These are phyloP conservation scores for Saturnispora serradocipensis DNA, from an alignment of 805 yeast genomes.

Conservation along the genomic window DNA sequence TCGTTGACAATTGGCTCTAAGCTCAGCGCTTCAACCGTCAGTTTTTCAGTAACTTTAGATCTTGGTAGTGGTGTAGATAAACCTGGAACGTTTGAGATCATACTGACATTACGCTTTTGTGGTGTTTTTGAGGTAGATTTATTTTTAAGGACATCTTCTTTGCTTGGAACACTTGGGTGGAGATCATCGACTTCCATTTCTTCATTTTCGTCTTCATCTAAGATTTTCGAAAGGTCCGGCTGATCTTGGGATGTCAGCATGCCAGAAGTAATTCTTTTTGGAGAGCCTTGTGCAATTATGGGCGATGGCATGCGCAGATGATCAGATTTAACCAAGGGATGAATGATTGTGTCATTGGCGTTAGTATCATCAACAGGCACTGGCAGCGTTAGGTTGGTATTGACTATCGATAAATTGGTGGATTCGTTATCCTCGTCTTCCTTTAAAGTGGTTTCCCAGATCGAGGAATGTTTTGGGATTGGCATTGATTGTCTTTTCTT, in stretches of 20 bases:
- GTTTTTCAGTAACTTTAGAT: not conserved
- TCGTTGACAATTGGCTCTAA: not conserved
- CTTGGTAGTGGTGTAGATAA: slow-evolving; percentile 1
- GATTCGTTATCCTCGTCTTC: not conserved
- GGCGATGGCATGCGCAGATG: slow-evolving; percentile 24
- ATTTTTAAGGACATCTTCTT: slow-evolving; percentile 19
- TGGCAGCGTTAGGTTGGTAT: slow-evolving; percentile 9
- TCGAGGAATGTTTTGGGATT: slow-evolving; percentile 10
- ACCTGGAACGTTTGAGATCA: slow-evolving; percentile 6
- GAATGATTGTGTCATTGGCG: slow-evolving; percentile 12
- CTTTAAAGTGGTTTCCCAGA: slow-evolving; percentile 16
- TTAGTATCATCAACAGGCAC: slow-evolving; percentile 8
- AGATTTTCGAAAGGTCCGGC: slow-evolving; percentile 28
- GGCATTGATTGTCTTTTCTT: slow-evolving; percentile 23
- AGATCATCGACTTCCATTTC: slow-evolving; percentile 11
- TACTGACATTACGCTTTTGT: slow-evolving; percentile 15
- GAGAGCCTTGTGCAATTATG: slow-evolving; percentile 27
- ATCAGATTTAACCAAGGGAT: slow-evolving; percentile 18
- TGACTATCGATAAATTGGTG: slow-evolving; percentile 5
- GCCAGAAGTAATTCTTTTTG: slow-evolving; percentile 30
- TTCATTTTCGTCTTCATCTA: slow-evolving; percentile 15
- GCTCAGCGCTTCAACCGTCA: not conserved
- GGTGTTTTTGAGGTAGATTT: slow-evolving; percentile 22
- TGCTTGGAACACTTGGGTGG: slow-evolving; percentile 26
- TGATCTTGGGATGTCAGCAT: slow-evolving; percentile 24